Conservation (phyloP, 1,284 basidiomycete species). For the Naganishia liquefaciens region DNA sequence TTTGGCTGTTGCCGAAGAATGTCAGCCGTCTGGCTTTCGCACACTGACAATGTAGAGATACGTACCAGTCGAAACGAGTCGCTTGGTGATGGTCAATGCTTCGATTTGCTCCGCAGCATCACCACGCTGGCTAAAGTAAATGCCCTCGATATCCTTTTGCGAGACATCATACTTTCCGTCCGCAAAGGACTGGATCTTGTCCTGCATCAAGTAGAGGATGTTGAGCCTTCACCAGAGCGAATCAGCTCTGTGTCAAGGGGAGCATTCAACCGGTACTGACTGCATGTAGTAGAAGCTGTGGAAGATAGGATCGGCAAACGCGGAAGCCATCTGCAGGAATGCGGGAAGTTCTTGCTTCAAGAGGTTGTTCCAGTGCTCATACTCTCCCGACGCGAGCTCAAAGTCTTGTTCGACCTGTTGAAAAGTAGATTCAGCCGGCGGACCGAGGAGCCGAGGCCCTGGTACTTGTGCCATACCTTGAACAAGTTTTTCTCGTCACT, state of each 20-base stretch:
- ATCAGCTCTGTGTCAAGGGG: constrained; percentile 31
- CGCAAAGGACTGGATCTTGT: constrained; percentile 85
- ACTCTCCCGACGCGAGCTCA: constrained; percentile 90
- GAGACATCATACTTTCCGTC: constrained; percentile 79
- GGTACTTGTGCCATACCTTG: constrained; percentile 63
- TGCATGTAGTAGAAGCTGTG: constrained; percentile 99
- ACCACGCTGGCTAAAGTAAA: constrained; percentile 76
- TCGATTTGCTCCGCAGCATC: constrained; percentile 78
- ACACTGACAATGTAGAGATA: constrained; percentile 35
- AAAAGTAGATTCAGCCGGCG: constrained; percentile 25
- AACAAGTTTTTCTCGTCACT: constrained; percentile 93
- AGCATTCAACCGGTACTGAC: constrained; percentile 59
- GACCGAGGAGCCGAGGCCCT: not conserved
- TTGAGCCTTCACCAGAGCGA: constrained; percentile 65
- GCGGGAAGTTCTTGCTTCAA: constrained; percentile 90
- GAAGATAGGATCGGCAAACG: constrained; percentile 94
- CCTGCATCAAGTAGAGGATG: constrained; percentile 88
- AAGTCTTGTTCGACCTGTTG: constrained; percentile 96
- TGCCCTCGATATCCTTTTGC: constrained; percentile 69
- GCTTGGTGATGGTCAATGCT: constrained; percentile 72
- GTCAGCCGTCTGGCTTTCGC: not conserved
- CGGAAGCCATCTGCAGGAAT: constrained; percentile 82
- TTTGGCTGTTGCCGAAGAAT: constrained; percentile 39
- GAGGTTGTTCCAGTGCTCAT: constrained; percentile 91
- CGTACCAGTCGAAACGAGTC: constrained; percentile 79